Evolutionary conservation across 2,329 filamentous ascomycete genomes (phyloP), one percentile per base, ranked within the genome.

Genomic region (Zarea fungicola): DNA sequence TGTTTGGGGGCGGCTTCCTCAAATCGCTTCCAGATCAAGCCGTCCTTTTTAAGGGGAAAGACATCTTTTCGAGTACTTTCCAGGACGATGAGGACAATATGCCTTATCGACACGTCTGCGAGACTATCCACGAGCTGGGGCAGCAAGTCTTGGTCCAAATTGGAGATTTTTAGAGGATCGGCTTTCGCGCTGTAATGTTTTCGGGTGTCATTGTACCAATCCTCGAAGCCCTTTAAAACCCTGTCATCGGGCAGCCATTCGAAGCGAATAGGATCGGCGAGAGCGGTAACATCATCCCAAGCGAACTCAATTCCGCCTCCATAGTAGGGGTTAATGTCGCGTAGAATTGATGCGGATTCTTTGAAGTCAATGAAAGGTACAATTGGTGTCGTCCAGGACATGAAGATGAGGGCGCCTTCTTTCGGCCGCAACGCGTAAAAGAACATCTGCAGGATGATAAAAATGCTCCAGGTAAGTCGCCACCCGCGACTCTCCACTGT

Each of bases 11-110:
- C 61, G 1, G 66, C 66, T 2, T 64, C 55, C 2, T 58, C 54
- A 1, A 68, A 61, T 1, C 63, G 63, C 6, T 66, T 58, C 53
- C 63, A 67, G 11, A 72, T 65, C 26, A 69, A 52, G 5, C 65
- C 67, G 3, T 64, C 59, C 47, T 68, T 69, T 36, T 71, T 71
- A 13, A 74, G 52, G 0, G 72, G 71, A 26, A 74, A 74, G 4
- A 74, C 64, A 42, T 74, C 71, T 3, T 66, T 67, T 19, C 71
- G 62, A 0, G 70, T 72, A 37, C 70, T 73, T 46, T 74, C 71
- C 2, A 74, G 58, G 11, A 70, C 62, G 3, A 74, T 45, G 13
- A 73, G 52, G 10, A 74, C 56, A 5, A 74, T 61, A 47, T 74
- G 69, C 42, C 69, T 69, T 48, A 74, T 67, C 5, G 64, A 63